Evolutionary conservation across 1,284 basidiomycete genomes (phyloP), one percentile per base, ranked within the genome.

Genomic region (Ganoderma meredithae): DNA sequence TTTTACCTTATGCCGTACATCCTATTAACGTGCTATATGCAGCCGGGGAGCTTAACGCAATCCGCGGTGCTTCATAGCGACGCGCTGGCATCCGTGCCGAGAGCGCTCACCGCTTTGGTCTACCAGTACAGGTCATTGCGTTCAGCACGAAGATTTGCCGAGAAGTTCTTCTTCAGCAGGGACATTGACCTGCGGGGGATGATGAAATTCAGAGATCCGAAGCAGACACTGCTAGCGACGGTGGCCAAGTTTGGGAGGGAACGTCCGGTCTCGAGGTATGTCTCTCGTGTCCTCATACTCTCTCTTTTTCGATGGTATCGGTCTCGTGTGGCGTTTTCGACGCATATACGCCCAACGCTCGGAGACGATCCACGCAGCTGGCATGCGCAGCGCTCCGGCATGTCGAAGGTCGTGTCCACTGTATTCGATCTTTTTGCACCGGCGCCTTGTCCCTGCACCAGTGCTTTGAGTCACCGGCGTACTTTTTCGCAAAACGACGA

Each of bases 161-260:
- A 96, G 78, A 88, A 90, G 15, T 91, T 95, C 80, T 97, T 97
- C 85, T 86, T 98, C 70, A 87, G 85, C 62, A 90, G 97, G 52
- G 88, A 93, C 65, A 84, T 96, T 36, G 95, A 98, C 81, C 78
- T 99, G 62, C 86, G 92, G 15, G 79, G 84, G 41, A 88, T 99
- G 84, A 88, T 99, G 80, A 97, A 96, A 80, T 98, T 98, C 80
- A 85, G 87, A 67, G 90, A 97, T 75, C 94, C 94, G 33, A 94
- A 94, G 82, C 88, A 91, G 73, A 91, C 95, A 41, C 83, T 97
- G 49, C 81, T 90, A 63, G 88, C 92, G 73, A 93, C 94, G 67
- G 92, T 95, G 22, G 83, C 85, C 56, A 93, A 93, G 77, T 93
- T 95, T 74, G 88, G 88, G 10, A 87, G 95, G 60, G 89, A 92